Base-by-base conservation (phyloP, 805 yeast species). In the Saturnispora ahearnii region DNA sequence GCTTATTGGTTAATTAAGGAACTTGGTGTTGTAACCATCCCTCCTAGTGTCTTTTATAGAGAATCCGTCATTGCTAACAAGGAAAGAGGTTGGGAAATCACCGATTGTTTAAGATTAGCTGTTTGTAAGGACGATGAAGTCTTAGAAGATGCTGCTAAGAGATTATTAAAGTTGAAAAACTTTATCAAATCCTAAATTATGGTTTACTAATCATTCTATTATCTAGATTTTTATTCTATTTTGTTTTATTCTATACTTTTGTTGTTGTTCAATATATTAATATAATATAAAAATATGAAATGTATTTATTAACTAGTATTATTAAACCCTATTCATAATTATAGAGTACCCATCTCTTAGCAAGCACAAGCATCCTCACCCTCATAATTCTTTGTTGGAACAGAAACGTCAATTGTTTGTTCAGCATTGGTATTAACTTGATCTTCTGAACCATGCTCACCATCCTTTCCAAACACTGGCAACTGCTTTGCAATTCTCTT, bases 1-100 rank as follows among this genome's bases (percentile, higher is more conserved):
- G 95, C 96, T 0, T 87, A 87, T 68, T 93, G 98, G 97, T 73
- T 93, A 52, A 88, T 89, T 60, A 82, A 80, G 62, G 96, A 89
- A 63, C 65, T 91, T 51, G 99, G 99, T 10, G 95, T 93, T 38
- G 98, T 93, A 21, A 84, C 96, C 4, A 93, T 93, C 55, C 99
- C 99, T 10, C 98, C 98, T 29, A 84, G 96, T n/a, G 98, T 91
- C 67, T 93, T 93, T 62, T 80, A 87, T 60, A 76, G 81, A 41
- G 77, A 80, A 9, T 72, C 77, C 50, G 79, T 82, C 15, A 89
- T 91, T 50, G 96, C 90, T 62, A 15, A 54, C 26, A 44, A 50
- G 10, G 31, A 37, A 8, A 42, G 46, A 30, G 49, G 49, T n/a
- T 33, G 26, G 11, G 49, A 46, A 32, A 54, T 54, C 18, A 37